Percentiles rank a stretch among this genome's conserved stretches.
Conservation (phyloP, 1,284 basidiomycete genomes). For the Leccinum ambiguum region DNA sequence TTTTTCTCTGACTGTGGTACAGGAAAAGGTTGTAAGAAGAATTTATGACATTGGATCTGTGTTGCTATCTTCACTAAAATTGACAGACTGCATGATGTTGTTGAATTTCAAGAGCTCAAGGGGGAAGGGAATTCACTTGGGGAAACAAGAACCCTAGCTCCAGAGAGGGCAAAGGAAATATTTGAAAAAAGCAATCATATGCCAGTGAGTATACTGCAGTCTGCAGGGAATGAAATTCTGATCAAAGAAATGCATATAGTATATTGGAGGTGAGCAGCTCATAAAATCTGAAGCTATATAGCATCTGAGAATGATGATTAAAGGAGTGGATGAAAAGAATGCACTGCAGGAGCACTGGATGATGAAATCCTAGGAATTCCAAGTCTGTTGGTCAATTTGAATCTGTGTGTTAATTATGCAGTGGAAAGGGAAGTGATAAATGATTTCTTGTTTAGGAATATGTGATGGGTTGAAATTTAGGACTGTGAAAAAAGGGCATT, state of each 20-base stretch:
- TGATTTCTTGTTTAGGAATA: background rate
- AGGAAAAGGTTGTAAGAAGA: too few species aligned
- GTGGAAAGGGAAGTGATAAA: too few species aligned
- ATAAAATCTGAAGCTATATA: too few species aligned
- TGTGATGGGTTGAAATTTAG: too few species aligned
- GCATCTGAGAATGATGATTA: background rate
- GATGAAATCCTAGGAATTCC: background rate
- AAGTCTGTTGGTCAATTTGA: too few species aligned
- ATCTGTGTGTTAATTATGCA: too few species aligned
- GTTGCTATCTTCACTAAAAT: conserved; percentile 18
- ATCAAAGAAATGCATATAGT: background rate
- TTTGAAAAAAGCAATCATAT: background rate
- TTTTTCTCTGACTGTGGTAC: too few species aligned
- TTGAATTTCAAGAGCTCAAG: conserved; percentile 6
- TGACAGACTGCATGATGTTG: conserved; percentile 11
- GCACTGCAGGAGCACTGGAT: background rate
- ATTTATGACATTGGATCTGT: too few species aligned
- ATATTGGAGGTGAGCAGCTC: background rate
- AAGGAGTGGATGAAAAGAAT: background rate
- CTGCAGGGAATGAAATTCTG: background rate
- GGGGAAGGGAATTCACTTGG: background rate
- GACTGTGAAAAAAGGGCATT: too few species aligned
- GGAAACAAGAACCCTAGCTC: background rate
- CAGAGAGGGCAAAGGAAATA: conserved; percentile 2
- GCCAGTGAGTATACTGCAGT: conserved; percentile 1